Conservation (phyloP, 2,329 filamentous ascomycete genomes). For the Paraconiothyrium sp. region DNA sequence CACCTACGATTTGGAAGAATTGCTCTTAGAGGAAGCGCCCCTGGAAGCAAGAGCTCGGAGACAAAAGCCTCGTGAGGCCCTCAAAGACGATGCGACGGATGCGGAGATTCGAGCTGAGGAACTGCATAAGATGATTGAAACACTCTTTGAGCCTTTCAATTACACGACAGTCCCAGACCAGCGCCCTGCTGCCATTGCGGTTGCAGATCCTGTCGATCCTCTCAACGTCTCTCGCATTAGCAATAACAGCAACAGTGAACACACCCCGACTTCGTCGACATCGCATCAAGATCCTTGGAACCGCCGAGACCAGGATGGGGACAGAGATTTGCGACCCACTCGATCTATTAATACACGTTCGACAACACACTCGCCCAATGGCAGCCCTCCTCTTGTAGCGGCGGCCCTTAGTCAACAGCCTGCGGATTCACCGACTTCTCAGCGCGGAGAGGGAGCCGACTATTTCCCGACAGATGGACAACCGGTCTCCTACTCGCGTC, state of each 20-base stretch:
- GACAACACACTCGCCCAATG: conserved; percentile 58
- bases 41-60: conserved; percentile 90
- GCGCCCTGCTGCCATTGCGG: conserved; percentile 58
- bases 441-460: conserved; percentile 47
- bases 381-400: conserved; percentile 56
- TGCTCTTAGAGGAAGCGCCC: conserved; percentile 92
- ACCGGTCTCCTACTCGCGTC: conserved; percentile 50
- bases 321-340: conserved; percentile 50
- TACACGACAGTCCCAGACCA: conserved; percentile 86
- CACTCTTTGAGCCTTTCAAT: conserved; percentile 92
- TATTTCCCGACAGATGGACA: conserved; percentile 45
- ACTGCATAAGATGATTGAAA: conserved; percentile 92
- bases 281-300: conserved; percentile 46
- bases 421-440: conserved; percentile 42
- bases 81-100: conserved; percentile 93
- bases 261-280: conserved; percentile 42
- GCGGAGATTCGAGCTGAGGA: conserved; percentile 96
- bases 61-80: conserved; percentile 89
- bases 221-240: conserved; percentile 42
- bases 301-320: conserved; percentile 31
- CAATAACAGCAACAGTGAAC: conserved; percentile 46
- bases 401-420: conserved; percentile 36
- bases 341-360: conserved; percentile 51
- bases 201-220: conserved; percentile 41
- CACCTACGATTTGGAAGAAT: conserved; percentile 94